Evolutionary conservation across 768 basidiomycete genomes (phyloP).

Genomic region (Guyanaporus albipodus): DNA sequence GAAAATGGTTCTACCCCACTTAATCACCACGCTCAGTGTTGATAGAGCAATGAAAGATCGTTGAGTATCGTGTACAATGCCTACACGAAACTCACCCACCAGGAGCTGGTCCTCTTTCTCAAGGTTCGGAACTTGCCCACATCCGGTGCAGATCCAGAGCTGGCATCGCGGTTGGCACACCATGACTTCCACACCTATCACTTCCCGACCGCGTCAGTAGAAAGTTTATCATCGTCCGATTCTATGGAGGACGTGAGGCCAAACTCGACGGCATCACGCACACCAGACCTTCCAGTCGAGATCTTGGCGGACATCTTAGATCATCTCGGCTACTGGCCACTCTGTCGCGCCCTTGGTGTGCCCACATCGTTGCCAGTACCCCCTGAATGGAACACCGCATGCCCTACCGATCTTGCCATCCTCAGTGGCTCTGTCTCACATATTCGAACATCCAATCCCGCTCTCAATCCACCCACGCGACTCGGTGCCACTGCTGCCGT

Average conservation of each 20-base stretch:
- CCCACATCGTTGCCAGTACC: constrained; percentile 67
- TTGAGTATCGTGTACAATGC: constrained; percentile 56
- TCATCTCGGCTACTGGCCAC: constrained; percentile 80
- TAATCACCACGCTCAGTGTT: constrained; percentile 22
- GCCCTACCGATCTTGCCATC: constrained; percentile 66
- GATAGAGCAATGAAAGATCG: constrained; percentile 26
- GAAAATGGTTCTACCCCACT: neutral
- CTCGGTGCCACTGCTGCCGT: constrained; percentile 64
- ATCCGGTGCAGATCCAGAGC: constrained; percentile 56
- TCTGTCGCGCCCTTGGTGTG: constrained; percentile 70
- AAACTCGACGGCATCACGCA: constrained; percentile 28
- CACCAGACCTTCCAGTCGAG: constrained; percentile 69
- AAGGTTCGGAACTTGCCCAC: constrained; percentile 67
- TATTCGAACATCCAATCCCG: constrained; percentile 59
- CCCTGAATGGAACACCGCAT: constrained; percentile 67
- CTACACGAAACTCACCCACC: constrained; percentile 61
- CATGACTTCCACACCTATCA: constrained; percentile 74
- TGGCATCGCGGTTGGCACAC: constrained; percentile 68
- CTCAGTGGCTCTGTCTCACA: constrained; percentile 57
- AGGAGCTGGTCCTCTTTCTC: constrained; percentile 73
- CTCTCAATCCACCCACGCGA: constrained; percentile 56
- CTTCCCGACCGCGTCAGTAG: constrained; percentile 37
- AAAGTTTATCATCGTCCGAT: constrained; percentile 26
- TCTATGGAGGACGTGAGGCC: constrained; percentile 19
- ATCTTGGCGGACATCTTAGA: constrained; percentile 75